Evolutionary conservation across 495 filamentous ascomycete genomes (phyloP), one percentile per base, ranked within the genome.

Genomic region (Penicillium herquei): DNA sequence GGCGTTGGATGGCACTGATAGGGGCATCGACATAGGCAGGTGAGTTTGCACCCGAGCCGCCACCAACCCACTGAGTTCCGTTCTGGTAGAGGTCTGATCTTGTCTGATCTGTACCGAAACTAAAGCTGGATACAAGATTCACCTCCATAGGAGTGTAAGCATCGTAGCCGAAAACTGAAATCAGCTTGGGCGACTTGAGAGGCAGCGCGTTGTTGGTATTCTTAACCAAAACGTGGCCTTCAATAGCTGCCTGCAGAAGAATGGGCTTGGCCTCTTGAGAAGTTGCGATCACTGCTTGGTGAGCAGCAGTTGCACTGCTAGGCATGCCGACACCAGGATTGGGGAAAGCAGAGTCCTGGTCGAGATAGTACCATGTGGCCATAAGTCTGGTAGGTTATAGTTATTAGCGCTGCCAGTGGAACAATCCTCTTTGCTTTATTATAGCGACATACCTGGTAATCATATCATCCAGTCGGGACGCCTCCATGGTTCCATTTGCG

Each of bases 151-250:
- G 53, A 40, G 59, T 59, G 26, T 47, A 54, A 14, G 86, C 86
- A 58, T 88, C 87, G 40, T 81, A 83, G 16, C 88, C 88, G 56
- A 89, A 89, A 17, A 92, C 73, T 12, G 78, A 82, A 46, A 91
- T 64, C 10, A 77, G 72, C 32, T 70, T 67, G 1, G 78, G 78
- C 7, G 77, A 79, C 14, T 78, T 73, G 0, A 92, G 58, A 1
- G 89, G 89, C 2, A 92, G 70, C 10, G 83, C 67, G 56, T 70
- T 76, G 53, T 79, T 81, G 12, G 26, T 46, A 59, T 92, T 92
- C 72, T 90, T 92, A 26, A 92, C 75, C 17, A 92, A 65, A 1
- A 88, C 87, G 64, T 87, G 84, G n/a, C 80, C 81, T 50, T 82
- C 84, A 6, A 80, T 79, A 6, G 78, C 83, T 12, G 83, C 78